These are phyloP conservation scores for Peronosclerospora sorghi DNA, from an alignment of 352 stramenopile genomes.

Conservation along the genomic window DNA sequence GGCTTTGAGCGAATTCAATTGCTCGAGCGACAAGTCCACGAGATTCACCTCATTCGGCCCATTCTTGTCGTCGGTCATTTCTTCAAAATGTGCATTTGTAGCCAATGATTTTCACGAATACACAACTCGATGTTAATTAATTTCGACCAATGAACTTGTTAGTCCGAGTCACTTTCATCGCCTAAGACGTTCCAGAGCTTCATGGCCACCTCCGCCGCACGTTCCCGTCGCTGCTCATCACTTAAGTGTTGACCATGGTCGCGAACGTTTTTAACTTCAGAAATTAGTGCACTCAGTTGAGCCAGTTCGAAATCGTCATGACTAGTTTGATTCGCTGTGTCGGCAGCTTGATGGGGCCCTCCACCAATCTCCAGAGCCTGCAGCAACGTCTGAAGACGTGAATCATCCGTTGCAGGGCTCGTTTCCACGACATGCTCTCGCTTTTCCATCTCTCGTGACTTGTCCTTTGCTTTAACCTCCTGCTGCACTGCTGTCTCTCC, in stretches of 20 bases:
- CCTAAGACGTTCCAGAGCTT: slow-evolving; percentile 62
- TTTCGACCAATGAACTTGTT: background rate
- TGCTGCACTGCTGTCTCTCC: background rate
- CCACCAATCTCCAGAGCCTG: slow-evolving; percentile 31
- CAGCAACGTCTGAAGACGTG: slow-evolving; percentile 32
- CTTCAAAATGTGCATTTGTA: background rate
- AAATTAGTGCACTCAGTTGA: slow-evolving; percentile 51
- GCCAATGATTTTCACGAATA: background rate
- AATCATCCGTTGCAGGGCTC: slow-evolving; percentile 18
- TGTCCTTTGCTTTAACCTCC: background rate
- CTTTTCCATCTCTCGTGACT: background rate
- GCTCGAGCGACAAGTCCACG: slow-evolving; percentile 86
- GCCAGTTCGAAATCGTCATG: slow-evolving; percentile 44
- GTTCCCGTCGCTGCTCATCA: slow-evolving; percentile 53
- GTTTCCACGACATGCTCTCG: slow-evolving; percentile 1
- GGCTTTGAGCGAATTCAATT: slow-evolving; percentile 87
- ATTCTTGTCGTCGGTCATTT: slow-evolving; percentile 27
- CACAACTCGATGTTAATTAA: too few species aligned
- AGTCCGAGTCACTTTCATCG: slow-evolving; percentile 20
- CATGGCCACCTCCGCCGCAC: slow-evolving; percentile 64
- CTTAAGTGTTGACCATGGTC: slow-evolving; percentile 36
- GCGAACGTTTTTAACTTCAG: slow-evolving; percentile 54
- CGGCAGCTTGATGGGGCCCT: slow-evolving; percentile 2
- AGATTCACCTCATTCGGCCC: slow-evolving; percentile 55
- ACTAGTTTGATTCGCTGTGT: slow-evolving; percentile 2